phyloP scores from a whole-genome alignment of 768 basidiomycete species.

The Kwoniella pini region DNA sequence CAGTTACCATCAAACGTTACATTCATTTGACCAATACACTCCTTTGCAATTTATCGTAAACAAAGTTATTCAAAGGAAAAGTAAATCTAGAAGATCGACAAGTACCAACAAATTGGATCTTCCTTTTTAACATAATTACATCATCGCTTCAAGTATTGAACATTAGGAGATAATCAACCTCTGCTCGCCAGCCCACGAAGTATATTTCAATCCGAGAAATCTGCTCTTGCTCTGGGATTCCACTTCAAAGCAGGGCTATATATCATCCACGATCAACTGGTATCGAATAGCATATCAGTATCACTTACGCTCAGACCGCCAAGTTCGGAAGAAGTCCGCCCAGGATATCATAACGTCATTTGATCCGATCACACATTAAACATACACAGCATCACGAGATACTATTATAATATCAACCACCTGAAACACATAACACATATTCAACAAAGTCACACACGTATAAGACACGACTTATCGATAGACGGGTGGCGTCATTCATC shows the following conservation, averaged over 20 bases:
- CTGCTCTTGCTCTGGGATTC: too few species aligned
- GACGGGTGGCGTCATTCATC: background rate
- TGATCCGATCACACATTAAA: too few species aligned
- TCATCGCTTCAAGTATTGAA: too few species aligned
- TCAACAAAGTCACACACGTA: background rate
- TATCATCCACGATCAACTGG: background rate
- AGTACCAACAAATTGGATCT: background rate
- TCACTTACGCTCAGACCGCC: background rate
- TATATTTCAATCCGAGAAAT: too few species aligned
- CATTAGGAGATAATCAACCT: too few species aligned
- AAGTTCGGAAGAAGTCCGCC: background rate
- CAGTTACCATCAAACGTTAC: background rate
- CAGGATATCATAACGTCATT: background rate
- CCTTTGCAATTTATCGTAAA: background rate
- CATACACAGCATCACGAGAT: too few species aligned
- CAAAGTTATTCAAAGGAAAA: background rate
- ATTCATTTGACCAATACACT: constrained; percentile 8
- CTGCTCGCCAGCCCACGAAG: too few species aligned
- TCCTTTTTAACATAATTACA: background rate
- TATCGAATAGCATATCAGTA: background rate
- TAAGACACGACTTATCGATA: background rate
- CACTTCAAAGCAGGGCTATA: background rate
- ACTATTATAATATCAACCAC: background rate
- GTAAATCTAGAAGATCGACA: background rate
- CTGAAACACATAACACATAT: background rate